These are phyloP conservation scores for Chenopodium formosanum DNA, from an alignment of 148 eudicot species.

Conservation along the genomic window DNA sequence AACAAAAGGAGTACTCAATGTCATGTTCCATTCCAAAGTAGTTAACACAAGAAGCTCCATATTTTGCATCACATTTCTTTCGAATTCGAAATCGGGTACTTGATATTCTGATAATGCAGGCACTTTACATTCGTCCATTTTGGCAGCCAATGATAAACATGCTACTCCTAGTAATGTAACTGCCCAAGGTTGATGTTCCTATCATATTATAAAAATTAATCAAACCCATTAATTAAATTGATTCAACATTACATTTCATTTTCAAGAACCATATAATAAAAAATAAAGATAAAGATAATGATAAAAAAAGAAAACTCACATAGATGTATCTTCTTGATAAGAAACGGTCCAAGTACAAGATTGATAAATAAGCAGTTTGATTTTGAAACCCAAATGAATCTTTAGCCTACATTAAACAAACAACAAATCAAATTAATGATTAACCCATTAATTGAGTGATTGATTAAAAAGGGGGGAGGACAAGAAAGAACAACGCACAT, in stretches of 20 bases:
- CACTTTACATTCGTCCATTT: conserved; percentile 47
- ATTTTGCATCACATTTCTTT: conserved; percentile 26
- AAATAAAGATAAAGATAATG: not conserved
- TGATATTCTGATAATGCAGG: conserved; percentile 36
- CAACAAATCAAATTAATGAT: too few species aligned
- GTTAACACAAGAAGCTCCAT: conserved; percentile 54
- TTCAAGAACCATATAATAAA: not conserved
- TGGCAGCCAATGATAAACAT: conserved; percentile 66
- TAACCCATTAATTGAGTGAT: not conserved
- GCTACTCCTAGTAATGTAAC: conserved; percentile 49
- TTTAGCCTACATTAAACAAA: conserved; percentile 34
- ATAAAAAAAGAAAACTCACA: conserved; percentile 33
- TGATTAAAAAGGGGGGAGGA: not conserved
- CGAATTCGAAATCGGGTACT: conserved; percentile 27
- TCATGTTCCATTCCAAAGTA: conserved; percentile 53
- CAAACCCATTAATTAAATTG: not conserved
- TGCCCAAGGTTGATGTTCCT: conserved; percentile 51
- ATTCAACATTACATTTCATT: not conserved
- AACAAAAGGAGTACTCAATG: conserved; percentile 50
- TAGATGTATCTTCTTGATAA: conserved; percentile 39
- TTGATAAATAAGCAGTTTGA: conserved; percentile 51
- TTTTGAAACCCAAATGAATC: conserved; percentile 31
- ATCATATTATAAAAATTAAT: not conserved
- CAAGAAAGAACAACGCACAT: conserved; percentile 5
- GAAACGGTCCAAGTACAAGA: conserved; percentile 50